phyloP scores from a whole-genome alignment of 768 basidiomycete species.

The Trametes punicea region DNA sequence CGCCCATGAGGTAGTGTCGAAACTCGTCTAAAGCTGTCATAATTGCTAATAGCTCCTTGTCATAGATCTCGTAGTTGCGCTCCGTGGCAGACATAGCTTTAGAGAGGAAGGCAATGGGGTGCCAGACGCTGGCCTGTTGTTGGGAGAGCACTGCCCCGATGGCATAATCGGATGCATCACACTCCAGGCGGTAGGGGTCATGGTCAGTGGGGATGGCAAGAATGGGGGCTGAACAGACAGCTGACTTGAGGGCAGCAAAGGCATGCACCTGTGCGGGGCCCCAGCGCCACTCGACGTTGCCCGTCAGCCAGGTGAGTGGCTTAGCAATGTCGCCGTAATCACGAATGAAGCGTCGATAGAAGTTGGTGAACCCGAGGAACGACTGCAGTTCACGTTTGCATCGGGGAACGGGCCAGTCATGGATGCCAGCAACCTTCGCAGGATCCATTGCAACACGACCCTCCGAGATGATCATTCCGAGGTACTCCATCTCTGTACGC shows the following conservation, averaged over 20 bases:
- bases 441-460: conserved; percentile 31
- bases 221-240: conserved; percentile 19
- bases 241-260: conserved; percentile 24
- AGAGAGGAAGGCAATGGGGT: conserved; percentile 27
- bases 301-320: conserved; percentile 20
- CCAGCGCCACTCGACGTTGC: conserved; percentile 21
- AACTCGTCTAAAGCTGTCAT: conserved; percentile 33
- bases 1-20: conserved; percentile 27
- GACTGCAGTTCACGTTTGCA: conserved; percentile 21
- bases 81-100: conserved; percentile 28
- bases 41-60: conserved; percentile 43
- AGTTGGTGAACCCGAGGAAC: conserved; percentile 32
- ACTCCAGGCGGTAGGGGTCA: conserved; percentile 14
- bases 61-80: conserved; percentile 36
- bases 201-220: conserved; percentile 4
- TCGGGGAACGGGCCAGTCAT: conserved; percentile 29
- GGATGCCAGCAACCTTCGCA: conserved; percentile 29
- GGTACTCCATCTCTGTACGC: conserved; percentile 25
- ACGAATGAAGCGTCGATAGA: conserved; percentile 30
- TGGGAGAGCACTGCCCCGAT: conserved; percentile 24
- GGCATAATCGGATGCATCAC: conserved; percentile 21
- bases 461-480: conserved; percentile 28
- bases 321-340: conserved; percentile 23
- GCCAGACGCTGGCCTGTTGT: conserved; percentile 18
- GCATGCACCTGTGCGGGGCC: conserved; percentile 2